Conservation (phyloP, 2,329 filamentous ascomycete genomes). For the Ploettnerulaceae sp. region DNA sequence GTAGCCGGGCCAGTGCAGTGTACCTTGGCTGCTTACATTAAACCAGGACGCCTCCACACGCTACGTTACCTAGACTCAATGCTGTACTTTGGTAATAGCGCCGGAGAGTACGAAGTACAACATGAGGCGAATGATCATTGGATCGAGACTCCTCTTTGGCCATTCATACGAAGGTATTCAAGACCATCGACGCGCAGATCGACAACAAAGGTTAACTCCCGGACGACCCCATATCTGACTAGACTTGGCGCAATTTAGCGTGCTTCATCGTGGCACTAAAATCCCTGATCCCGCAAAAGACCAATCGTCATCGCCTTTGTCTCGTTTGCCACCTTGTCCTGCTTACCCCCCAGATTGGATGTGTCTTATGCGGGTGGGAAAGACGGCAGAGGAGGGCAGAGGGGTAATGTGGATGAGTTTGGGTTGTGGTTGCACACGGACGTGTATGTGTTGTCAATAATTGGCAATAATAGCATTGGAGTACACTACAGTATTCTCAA, state of each 20-base stretch:
- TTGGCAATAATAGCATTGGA: too few relatives aligned
- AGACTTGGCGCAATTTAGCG: neutral
- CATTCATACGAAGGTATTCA: too few relatives aligned
- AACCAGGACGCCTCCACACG: too few relatives aligned
- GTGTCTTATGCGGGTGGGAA: neutral
- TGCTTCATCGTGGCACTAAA: neutral
- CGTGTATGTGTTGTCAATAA: too few relatives aligned
- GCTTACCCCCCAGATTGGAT: neutral
- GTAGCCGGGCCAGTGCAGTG: too few relatives aligned
- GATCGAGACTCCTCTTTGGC: neutral
- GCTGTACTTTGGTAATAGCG: too few relatives aligned
- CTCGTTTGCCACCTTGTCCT: neutral
- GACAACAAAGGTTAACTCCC: neutral
- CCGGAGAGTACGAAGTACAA: neutral
- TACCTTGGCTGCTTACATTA: constrained; percentile 1
- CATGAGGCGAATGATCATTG: neutral
- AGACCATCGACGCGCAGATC: constrained; percentile 1
- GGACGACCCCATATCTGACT: constrained; percentile 1
- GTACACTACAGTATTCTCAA: too few relatives aligned
- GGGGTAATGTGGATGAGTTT: too few relatives aligned
- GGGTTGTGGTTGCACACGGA: too few relatives aligned
- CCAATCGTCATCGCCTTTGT: neutral
- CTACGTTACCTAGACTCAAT: too few relatives aligned
- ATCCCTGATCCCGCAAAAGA: neutral
- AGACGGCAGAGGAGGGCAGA: neutral